A percentile compares a stretch with the other conserved stretches of the same genome.
These are phyloP conservation scores for Sutorius eximius DNA, from an alignment of 1,284 basidiomycete species.

Conservation along the genomic window DNA sequence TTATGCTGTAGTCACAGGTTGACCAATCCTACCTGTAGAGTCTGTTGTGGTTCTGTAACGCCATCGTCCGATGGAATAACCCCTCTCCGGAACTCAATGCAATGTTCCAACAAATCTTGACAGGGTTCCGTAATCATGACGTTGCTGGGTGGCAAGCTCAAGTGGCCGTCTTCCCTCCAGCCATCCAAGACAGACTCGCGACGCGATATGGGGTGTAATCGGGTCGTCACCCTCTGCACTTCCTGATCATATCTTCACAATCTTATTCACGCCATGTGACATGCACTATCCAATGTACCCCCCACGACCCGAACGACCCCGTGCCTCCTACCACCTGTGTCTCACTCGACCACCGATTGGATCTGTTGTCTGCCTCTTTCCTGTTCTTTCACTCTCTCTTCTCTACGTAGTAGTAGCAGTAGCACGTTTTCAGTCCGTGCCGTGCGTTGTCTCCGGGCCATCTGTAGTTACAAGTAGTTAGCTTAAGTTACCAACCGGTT, in stretches of 20 bases:
- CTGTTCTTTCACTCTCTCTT: neutral
- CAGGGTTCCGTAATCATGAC: constrained; percentile 84
- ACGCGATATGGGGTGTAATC: constrained; percentile 72
- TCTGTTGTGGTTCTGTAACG: constrained; percentile 94
- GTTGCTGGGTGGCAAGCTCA: constrained; percentile 77
- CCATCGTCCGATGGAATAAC: constrained; percentile 90
- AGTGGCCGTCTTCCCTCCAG: constrained; percentile 72
- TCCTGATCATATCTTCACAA: constrained; percentile 15
- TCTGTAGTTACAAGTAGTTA: constrained; percentile 34
- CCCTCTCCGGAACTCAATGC: constrained; percentile 86
- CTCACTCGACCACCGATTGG: constrained; percentile 24
- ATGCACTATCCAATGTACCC: constrained; percentile 10
- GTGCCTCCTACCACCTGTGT: constrained; percentile 15
- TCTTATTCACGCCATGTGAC: constrained; percentile 16
- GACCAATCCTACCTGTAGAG: constrained; percentile 50
- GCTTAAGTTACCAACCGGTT: constrained; percentile 32
- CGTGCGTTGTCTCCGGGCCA: constrained; percentile 25
- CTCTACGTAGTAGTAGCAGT: constrained; percentile 28
- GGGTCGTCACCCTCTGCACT: neutral
- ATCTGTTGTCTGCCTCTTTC: constrained; percentile 15
- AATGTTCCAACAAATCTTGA: constrained; percentile 86
- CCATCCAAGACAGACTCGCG: constrained; percentile 75
- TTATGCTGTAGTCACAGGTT: neutral
- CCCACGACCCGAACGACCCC: constrained; percentile 14
- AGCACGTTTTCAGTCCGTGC: constrained; percentile 16